Conservation (phyloP, 148 eudicot species). For the Talinum fruticosum region DNA sequence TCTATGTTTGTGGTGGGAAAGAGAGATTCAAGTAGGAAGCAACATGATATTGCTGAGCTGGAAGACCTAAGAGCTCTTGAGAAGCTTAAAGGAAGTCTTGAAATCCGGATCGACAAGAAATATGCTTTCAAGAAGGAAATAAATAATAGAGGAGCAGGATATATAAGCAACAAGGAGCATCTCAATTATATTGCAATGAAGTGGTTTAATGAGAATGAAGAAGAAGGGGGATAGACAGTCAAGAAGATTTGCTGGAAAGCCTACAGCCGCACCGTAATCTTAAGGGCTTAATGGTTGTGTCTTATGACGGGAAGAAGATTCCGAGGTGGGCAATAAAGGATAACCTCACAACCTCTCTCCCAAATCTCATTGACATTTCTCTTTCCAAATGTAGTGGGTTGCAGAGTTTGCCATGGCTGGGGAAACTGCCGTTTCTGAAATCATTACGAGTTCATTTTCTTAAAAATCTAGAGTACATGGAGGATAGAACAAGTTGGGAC, state of each 20-base stretch:
- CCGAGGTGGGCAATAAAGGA: slow-evolving; percentile 13
- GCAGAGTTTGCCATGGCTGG: slow-evolving; percentile 14
- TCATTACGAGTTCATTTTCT: not conserved
- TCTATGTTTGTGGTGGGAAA: not conserved
- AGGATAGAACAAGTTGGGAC: not conserved
- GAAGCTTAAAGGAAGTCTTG: slow-evolving; percentile 9
- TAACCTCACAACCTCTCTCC: slow-evolving; percentile 10
- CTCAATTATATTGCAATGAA: not conserved
- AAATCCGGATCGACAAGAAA: not conserved
- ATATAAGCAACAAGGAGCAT: slow-evolving; percentile 10
- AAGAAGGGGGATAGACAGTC: not conserved
- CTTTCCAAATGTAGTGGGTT: not conserved
- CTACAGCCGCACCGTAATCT: slow-evolving; percentile 23
- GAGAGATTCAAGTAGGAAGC: not conserved
- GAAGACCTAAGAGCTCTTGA: not conserved
- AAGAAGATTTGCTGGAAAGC: slow-evolving; percentile 12
- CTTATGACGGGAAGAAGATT: slow-evolving; percentile 7
- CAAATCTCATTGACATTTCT: slow-evolving; percentile 14
- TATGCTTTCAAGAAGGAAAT: not conserved
- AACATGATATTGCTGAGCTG: not conserved
- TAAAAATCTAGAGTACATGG: slow-evolving; percentile 15
- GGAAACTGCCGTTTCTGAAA: slow-evolving; percentile 10
- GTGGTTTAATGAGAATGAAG: not conserved
- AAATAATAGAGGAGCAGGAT: slow-evolving; percentile 2
- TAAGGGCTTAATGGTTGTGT: not conserved